Evolutionary conservation across 2,329 filamentous ascomycete genomes (phyloP), one percentile per base, ranked within the genome.

Genomic region (Calonectria pseudoturangicola): DNA sequence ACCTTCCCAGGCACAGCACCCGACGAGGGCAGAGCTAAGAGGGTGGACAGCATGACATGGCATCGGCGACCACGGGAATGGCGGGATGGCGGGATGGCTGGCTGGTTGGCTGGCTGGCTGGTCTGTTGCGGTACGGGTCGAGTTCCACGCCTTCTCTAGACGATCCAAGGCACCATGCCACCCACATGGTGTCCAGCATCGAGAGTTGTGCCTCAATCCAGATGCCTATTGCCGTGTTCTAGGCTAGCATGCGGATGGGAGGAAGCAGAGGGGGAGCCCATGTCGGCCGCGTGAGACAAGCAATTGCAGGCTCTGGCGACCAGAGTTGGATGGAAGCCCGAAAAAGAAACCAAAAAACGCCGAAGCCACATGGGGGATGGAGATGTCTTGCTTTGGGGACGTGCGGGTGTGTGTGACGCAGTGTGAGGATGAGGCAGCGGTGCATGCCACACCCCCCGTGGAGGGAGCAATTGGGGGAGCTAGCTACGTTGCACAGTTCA

Each of bases 351-450:
- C 54, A 74, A 74, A 66, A 72, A 60, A 18, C 62, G 68, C 72
- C 68, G 70, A 64, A 58, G 72, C 74, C 72, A 74, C 72, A 74
- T 74, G 69, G 74, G 50, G 68, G 65, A 75, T 74, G 77, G 47
- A 66, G 70, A 74, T 79, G 73, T 77, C 74, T 79, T 77, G 74
- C 72, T 73, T 75, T 54, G 68, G 68, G n/a, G 66, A 69, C 64
- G 69, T 74, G 68, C 51, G 73, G 67, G 54, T 58, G 68, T 71
- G 65, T 69, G 58, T 70, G 41, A 68, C 48, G 56, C 64, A 71
- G 39, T 51, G 45, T n/a, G 30, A 66, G 39, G 28, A 70, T 66
- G 62, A 66, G 58, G 68, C 18, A 50, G 43, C 50, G 50, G 6
- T 70, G 62, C 33, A 63, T 47, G 33, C 25, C 60, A 68, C 66